These are phyloP conservation scores for Aspergillus sp. DNA, from an alignment of 2,329 filamentous ascomycete genomes.

Conservation along the genomic window DNA sequence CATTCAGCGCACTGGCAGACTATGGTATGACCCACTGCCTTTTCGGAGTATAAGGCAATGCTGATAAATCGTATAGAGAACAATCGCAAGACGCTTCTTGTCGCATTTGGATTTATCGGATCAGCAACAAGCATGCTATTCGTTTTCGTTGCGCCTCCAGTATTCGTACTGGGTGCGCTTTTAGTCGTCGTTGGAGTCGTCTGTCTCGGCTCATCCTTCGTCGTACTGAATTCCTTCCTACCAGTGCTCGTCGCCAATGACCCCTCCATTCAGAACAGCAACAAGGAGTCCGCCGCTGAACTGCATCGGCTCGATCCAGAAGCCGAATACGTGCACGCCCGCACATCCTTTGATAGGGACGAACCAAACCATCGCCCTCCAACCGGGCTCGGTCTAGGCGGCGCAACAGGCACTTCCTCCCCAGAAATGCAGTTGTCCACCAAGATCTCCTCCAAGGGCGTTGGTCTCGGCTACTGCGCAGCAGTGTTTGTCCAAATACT, in stretches of 20 bases:
- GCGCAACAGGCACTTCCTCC: constrained; percentile 37
- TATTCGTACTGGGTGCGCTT: constrained; percentile 76
- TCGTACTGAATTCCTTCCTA: constrained; percentile 87
- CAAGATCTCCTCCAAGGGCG: constrained; percentile 81
- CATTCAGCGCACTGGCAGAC: constrained; percentile 64
- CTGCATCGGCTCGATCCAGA: constrained; percentile 25
- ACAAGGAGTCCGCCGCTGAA: constrained; percentile 26
- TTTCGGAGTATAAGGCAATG: not conserved
- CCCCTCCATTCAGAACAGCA: constrained; percentile 50
- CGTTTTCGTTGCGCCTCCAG: constrained; percentile 71
- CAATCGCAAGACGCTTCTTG: constrained; percentile 77
- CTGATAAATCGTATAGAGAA: constrained; percentile 26
- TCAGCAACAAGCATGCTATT: constrained; percentile 83
- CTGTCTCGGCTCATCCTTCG: constrained; percentile 86
- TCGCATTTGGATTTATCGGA: constrained; percentile 77
- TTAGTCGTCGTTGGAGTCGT: constrained; percentile 85
- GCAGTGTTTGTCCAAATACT: constrained; percentile 80
- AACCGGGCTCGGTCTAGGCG: not conserved
- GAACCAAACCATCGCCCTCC: constrained; percentile 2
- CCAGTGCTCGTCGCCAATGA: constrained; percentile 84
- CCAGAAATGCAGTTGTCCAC: constrained; percentile 78
- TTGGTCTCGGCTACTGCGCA: constrained; percentile 85
- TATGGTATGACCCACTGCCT: constrained; percentile 61
- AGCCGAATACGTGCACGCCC: constrained; percentile 16
- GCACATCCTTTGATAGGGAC: constrained; percentile 21